Percentiles rank a stretch among this genome's conserved stretches.
Evolutionary conservation across 805 yeast species (phyloP).

Genomic region (Pichia eremophila): DNA sequence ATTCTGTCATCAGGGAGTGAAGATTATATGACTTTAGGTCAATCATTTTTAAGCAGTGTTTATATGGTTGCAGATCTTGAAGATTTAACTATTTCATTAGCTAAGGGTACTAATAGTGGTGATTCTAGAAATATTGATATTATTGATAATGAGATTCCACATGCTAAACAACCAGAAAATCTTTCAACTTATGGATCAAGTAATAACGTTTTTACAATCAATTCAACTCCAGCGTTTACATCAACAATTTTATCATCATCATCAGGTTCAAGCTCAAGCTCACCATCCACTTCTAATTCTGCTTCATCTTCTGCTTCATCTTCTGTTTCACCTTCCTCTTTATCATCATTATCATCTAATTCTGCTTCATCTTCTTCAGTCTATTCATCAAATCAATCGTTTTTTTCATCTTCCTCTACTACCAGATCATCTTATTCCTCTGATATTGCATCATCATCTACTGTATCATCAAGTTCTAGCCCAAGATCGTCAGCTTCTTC

Average conservation of each 20-base stretch:
- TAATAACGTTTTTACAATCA: constrained; percentile 5
- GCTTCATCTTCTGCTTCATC: not conserved
- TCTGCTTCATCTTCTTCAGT: not conserved
- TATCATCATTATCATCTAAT: not conserved
- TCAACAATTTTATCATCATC: not conserved
- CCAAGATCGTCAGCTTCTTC: not conserved
- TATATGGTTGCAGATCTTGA: constrained; percentile 51
- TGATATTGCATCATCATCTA: no score
- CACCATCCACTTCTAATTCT: not conserved
- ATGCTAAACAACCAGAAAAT: constrained; percentile 6
- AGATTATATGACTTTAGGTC: constrained; percentile 37
- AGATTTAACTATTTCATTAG: constrained; percentile 33
- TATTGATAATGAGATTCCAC: constrained; percentile 24
- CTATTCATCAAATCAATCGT: no score
- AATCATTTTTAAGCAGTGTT: constrained; percentile 40
- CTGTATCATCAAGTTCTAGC: not conserved
- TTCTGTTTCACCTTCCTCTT: not conserved
- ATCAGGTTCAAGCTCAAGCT: not conserved
- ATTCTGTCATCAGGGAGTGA: constrained; percentile 27
- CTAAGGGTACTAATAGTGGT: constrained; percentile 32
- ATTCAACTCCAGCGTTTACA: constrained; percentile 2
- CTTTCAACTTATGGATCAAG: constrained; percentile 6
- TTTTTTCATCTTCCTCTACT: no score
- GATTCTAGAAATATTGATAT: constrained; percentile 31
- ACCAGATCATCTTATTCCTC: no score